Evolutionary conservation across 2,329 filamentous ascomycete genomes (phyloP).

Genomic region (Hymenoscyphus scutula): DNA sequence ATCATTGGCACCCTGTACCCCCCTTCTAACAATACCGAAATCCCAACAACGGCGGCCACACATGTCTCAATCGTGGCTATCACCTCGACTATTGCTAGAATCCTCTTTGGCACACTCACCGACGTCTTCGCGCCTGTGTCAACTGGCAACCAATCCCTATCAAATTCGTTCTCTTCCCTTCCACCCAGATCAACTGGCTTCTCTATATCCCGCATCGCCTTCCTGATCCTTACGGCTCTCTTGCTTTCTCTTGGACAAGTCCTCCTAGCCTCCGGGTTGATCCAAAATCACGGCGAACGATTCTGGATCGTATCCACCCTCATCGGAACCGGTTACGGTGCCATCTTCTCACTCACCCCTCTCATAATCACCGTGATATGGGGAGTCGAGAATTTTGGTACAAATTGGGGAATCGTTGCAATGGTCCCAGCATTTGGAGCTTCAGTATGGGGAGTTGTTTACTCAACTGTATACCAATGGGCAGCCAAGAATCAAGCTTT

Average conservation of each 20-base stretch:
- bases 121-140: conserved; percentile 74
- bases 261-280: conserved; percentile 70
- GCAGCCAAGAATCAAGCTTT: conserved; percentile 50
- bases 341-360: conserved; percentile 83
- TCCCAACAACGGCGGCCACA: conserved; percentile 63
- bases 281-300: conserved; percentile 71
- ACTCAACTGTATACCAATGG: conserved; percentile 74
- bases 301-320: conserved; percentile 85
- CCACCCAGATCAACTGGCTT: conserved; percentile 41
- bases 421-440: conserved; percentile 87
- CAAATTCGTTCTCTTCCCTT: conserved; percentile 38
- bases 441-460: conserved; percentile 87
- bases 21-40: conserved; percentile 44
- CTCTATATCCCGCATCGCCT: conserved; percentile 72
- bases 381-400: conserved; percentile 98
- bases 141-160: conserved; percentile 34
- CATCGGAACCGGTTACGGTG: conserved; percentile 89
- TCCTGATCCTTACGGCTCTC: conserved; percentile 73
- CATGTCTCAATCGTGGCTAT: conserved; percentile 92
- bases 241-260: conserved; percentile 74
- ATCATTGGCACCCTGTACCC: conserved; percentile 83
- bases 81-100: conserved; percentile 83
- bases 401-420: conserved; percentile 94
- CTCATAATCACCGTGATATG: conserved; percentile 96
- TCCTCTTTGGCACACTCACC: conserved; percentile 85